Evolutionary conservation across 2,329 filamentous ascomycete genomes (phyloP).

Genomic region (Pyrenophora tritici-repentis): DNA sequence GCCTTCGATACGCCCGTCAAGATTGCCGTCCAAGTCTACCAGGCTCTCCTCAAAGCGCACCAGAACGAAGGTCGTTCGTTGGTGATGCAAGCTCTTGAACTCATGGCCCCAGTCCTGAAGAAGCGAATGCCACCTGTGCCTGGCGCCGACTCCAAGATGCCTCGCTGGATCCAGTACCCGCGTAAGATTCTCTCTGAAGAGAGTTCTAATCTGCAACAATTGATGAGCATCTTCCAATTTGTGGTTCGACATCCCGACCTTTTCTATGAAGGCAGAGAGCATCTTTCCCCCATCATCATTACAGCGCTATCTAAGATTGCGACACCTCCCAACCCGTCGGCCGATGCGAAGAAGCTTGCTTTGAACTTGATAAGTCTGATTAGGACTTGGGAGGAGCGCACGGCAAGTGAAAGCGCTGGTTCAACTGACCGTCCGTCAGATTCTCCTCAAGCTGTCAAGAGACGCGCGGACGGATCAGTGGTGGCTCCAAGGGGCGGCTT

Average conservation of each 20-base stretch:
- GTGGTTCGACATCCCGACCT: conserved; percentile 88
- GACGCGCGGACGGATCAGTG: conserved; percentile 71
- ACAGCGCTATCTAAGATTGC: conserved; percentile 88
- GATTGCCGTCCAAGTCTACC: conserved; percentile 94
- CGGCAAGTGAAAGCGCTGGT: conserved; percentile 63
- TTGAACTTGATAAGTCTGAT: conserved; percentile 89
- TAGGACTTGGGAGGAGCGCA: conserved; percentile 88
- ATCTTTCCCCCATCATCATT: conserved; percentile 87
- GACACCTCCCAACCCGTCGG: conserved; percentile 78
- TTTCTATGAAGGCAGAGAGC: conserved; percentile 93
- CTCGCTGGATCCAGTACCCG: conserved; percentile 87
- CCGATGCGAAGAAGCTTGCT: conserved; percentile 88
- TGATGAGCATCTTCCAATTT: conserved; percentile 97
- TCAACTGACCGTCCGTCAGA: conserved; percentile 58
- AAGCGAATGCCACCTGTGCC: conserved; percentile 68
- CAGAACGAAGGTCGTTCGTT: conserved; percentile 92
- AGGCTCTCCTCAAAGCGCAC: conserved; percentile 86
- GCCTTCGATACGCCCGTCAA: conserved; percentile 96
- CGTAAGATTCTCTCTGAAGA: conserved; percentile 92
- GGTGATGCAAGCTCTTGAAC: conserved; percentile 90
- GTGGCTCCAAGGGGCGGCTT: conserved; percentile 52
- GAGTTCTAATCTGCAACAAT: conserved; percentile 90
- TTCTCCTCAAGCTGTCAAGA: conserved; percentile 73
- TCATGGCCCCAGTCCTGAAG: conserved; percentile 91
- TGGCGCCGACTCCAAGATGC: conserved; percentile 70